A percentile compares a stretch with the other conserved stretches of the same genome.
phyloP scores from a whole-genome alignment of 2,329 filamentous ascomycete species.

The Parastagonospora nodorum region DNA sequence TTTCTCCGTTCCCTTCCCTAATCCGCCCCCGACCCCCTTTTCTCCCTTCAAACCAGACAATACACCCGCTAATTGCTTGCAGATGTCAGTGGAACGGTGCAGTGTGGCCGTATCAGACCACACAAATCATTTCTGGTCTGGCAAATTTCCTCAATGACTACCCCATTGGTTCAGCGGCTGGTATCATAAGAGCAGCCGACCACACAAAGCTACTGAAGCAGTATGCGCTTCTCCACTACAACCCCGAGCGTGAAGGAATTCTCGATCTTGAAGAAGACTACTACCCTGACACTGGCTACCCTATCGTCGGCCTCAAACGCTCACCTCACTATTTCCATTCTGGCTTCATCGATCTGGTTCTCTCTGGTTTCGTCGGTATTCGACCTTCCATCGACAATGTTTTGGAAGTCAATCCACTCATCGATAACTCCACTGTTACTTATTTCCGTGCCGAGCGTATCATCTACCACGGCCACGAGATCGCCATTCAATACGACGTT shows the following conservation, averaged over 20 bases:
- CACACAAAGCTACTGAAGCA: conserved; percentile 46
- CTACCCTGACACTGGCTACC: conserved; percentile 48
- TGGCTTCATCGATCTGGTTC: conserved; percentile 49
- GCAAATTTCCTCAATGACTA: conserved; percentile 53
- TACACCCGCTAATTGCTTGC: too few species aligned
- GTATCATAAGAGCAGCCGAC: conserved; percentile 34
- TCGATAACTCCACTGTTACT: conserved; percentile 38
- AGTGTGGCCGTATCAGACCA: conserved; percentile 52
- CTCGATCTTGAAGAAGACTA: conserved; percentile 53
- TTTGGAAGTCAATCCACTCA: conserved; percentile 50
- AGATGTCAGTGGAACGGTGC: conserved; percentile 54
- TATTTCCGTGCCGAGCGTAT: conserved; percentile 52
- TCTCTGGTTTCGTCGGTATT: conserved; percentile 51
- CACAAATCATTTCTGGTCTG: conserved; percentile 48
- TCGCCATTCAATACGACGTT: conserved; percentile 51
- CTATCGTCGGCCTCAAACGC: conserved; percentile 50
- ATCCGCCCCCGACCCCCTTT: too few species aligned
- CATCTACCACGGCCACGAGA: conserved; percentile 49
- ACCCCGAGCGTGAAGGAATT: conserved; percentile 31
- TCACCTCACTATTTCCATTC: conserved; percentile 55
- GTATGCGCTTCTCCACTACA: conserved; percentile 51
- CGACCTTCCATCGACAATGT: conserved; percentile 46
- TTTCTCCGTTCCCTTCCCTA: too few species aligned
- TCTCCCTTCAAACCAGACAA: too few species aligned
- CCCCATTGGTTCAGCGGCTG: conserved; percentile 25